Evolutionary conservation across 1,284 basidiomycete genomes (phyloP), one percentile per base, ranked within the genome.

Genomic region (Ustilago tritici): DNA sequence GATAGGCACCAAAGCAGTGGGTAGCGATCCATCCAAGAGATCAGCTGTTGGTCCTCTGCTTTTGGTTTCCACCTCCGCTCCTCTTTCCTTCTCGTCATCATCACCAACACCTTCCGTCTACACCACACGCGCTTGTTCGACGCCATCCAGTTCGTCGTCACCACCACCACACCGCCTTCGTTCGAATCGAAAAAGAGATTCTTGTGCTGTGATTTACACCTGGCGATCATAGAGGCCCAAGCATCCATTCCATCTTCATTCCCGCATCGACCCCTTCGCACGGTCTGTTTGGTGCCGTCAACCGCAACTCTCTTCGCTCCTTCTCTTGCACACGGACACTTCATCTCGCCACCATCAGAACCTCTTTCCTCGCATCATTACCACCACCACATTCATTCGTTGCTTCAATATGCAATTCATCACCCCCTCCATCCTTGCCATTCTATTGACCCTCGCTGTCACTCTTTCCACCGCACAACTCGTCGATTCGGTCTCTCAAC

Each of bases 401-500:
- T 47, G 14, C 14, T 9, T 47, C 38, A 56, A 23, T 19, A 72
- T 72, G 70, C 61, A 54, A 38, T 64, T 56, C 54, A 15, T 40
- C 43, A 47, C 49, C 10, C 28, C 65, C 41, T n/a, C 53, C 15
- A 56, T n/a, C 3, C 5, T 65, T 12, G 70, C 58, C 17, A 11
- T 52, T 5, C 19, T 70, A 2, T 38, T 75, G 9, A 58, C 53
- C 4, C 56, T 63, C 3, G 32, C 54, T 19, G 40, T 50, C 23
- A 53, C 54, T 5, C 19, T 47, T 17, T 28, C 52, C 12, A 31
- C n/a, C 6, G 64, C 72, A 1, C 72, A 75, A 43, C 60, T 70
- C 17, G 35, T 56, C 38, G 72, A 75, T 32, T 40, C 67, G 1
- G 67, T 64, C 9, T 28, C 67, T 2, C 57, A 63, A 40, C 68